Evolutionary conservation across 1,284 basidiomycete genomes (phyloP), one percentile per base, ranked within the genome.

Genomic region (Volvariella volvacea): DNA sequence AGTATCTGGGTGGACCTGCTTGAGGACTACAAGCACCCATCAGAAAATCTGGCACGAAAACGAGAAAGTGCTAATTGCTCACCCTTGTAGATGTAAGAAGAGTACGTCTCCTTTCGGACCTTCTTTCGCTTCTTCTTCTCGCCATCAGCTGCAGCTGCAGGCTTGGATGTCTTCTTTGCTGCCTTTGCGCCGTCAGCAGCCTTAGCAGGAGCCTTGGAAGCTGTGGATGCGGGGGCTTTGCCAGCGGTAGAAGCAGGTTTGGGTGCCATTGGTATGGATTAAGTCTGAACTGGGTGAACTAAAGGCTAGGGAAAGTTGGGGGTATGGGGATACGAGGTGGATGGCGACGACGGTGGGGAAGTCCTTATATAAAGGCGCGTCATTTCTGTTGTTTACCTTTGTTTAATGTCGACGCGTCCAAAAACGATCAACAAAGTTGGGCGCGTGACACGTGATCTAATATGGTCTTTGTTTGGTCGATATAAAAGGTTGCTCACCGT

Each of bases 61-160:
- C 21, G 22, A 33, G 33, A 33, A 25, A 7, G 21, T 44, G 38
- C 76, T 48, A 25, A 7, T 20, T 44, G 38, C 76, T 48, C 49
- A 86, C 87, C 86, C 67, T 92, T 93, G 80, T 93, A 93, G 66
- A 94, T 92, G 74, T 94, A 94, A 3, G 91, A 92, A 44, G 87
- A 88, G 75, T 92, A 93, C 14, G 90, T 92, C 73, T 93, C 90
- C 79, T 88, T 90, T 65, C 87, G 74, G 50, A 82, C 66, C 75
- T 92, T 93, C 74, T 86, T 87, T 68, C 87, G 76, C 73, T 86
- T 85, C 83, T 92, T 92, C 83, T 93, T 92, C 62, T 88, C 82
- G 46, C 78, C 83, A 32, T 74, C 76, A 48, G 75, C 68, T 9
- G 73, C 68, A 6, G 80, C 78, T 51, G 80, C 70, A 59, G 84